A percentile compares a stretch with the other conserved stretches of the same genome.
Conservation (phyloP, 345 rosid genomes). For the Ricinus communis region DNA sequence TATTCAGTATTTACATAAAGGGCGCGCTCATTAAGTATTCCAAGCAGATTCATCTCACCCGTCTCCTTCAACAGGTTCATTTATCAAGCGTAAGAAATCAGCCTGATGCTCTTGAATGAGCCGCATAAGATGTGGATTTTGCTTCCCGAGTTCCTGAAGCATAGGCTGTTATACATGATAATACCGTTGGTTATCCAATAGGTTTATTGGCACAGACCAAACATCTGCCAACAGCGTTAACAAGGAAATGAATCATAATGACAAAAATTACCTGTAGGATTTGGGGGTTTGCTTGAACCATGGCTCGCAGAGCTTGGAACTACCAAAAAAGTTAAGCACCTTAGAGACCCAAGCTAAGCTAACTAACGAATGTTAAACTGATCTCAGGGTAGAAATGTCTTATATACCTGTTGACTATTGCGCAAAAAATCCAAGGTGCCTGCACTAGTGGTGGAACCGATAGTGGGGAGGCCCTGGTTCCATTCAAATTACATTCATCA, state of each 20-base stretch:
- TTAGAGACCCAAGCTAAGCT: not conserved
- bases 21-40: not conserved
- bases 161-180: slow-evolving; percentile 54
- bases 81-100: slow-evolving; percentile 79
- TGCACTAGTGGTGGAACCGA: slow-evolving; percentile 20
- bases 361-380: not conserved
- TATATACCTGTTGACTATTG: slow-evolving; percentile 30
- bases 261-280: slow-evolving; percentile 35
- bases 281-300: slow-evolving; percentile 51
- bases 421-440: slow-evolving; percentile 32
- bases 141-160: slow-evolving; percentile 93
- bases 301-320: slow-evolving; percentile 48
- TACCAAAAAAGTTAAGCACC: not conserved
- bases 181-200: not conserved
- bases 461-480: slow-evolving; percentile 24
- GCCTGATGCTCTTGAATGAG: slow-evolving; percentile 88
- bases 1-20: not conserved
- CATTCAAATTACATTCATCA: slow-evolving; percentile 3
- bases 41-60: slow-evolving; percentile 46
- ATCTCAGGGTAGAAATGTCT: not conserved
- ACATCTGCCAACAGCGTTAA: not conserved
- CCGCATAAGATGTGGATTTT: slow-evolving; percentile 80
- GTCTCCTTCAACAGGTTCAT: slow-evolving; percentile 84
- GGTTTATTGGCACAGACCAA: not conserved
- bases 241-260: not conserved